Evolutionary conservation across 305 asterid species (phyloP).

Genomic region (Caryopteris hybrid): DNA sequence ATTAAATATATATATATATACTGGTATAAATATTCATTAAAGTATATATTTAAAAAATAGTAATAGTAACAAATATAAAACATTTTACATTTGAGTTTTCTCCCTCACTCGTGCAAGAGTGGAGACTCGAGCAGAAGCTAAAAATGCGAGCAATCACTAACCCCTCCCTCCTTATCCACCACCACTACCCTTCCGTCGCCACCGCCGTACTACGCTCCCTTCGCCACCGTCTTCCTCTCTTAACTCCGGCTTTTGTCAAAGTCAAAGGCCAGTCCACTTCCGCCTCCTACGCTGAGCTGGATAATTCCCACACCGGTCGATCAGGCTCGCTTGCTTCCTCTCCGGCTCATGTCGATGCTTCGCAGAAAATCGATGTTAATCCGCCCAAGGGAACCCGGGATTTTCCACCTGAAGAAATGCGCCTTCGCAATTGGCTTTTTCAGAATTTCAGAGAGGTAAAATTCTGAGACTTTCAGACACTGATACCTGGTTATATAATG

Average conservation of each 20-base stretch:
- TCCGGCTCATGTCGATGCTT: conserved; percentile 33
- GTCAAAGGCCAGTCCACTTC: conserved; percentile 30
- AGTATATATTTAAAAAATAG: no score
- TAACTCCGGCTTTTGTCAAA: conserved; percentile 17
- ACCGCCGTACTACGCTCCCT: conserved; percentile 36
- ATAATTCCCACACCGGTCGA: conserved; percentile 45
- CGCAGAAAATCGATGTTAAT: conserved; percentile 77
- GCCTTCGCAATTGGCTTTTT: conserved; percentile 92
- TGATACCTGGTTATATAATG: not conserved
- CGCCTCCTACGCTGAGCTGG: conserved; percentile 31
- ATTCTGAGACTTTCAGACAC: not conserved
- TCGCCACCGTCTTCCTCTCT: conserved; percentile 33
- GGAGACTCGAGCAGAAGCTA: not conserved
- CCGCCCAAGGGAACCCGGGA: conserved; percentile 97
- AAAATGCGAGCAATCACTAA: conserved; percentile 50
- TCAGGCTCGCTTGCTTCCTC: conserved; percentile 57
- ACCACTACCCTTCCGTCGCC: conserved; percentile 41
- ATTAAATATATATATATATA: no score
- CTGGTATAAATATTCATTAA: no score
- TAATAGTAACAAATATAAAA: no score
- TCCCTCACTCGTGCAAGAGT: not conserved
- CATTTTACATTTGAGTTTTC: no score
- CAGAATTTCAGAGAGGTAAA: conserved; percentile 75
- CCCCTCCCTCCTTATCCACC: conserved; percentile 59
- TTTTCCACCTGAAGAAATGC: conserved; percentile 95